Base-by-base conservation (phyloP, 83 land plant genomes). In the Diphasiastrum complanatum region DNA sequence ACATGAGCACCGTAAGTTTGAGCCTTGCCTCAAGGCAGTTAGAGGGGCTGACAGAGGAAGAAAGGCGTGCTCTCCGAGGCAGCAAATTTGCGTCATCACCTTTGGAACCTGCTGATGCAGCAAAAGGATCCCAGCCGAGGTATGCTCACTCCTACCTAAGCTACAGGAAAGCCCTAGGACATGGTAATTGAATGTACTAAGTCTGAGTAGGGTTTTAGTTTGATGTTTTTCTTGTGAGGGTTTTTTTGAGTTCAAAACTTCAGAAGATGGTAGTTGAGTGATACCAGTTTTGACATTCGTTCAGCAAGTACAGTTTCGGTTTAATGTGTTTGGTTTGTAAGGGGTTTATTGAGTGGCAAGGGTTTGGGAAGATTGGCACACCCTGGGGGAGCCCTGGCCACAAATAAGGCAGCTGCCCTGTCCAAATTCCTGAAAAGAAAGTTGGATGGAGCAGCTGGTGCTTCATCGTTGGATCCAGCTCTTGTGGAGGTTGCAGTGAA, bases 341-440 rank as follows among this genome's bases (percentile, higher is more conserved):
- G n/a, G n/a, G n/a, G n/a, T n/a, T n/a, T n/a, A n/a, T n/a, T n/a
- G n/a, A n/a, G n/a, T n/a, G n/a, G n/a, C n/a, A n/a, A n/a, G n/a
- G n/a, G 2, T 4, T 58, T 57, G 40, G 19, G 33, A 60, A 83
- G 87, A 59, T 54, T 83, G 71, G 80, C 87, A 56, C 87, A 83
- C 56, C 87, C 87, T 34, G 81, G 81, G 24, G 87, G 87, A 27
- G 76, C 87, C 5, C 53, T 83, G 61, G 72, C 79, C 28, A 91
- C 95, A 10, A 87, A 91, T 62, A 91, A 91, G 74, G 97, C 97
- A 4, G 90, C 84, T 6, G 95, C 95, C 26, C 65, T 91, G 60
- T 90, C 85, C 5, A 87, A 87, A 70, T 87, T 91, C 61, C 74
- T 87, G 10, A 79, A 87, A 25, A 78, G 95, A 36, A 91, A 87